Evolutionary conservation across 495 filamentous ascomycete genomes (phyloP), one percentile per base, ranked within the genome.

Genomic region (Chaetomium tenue): DNA sequence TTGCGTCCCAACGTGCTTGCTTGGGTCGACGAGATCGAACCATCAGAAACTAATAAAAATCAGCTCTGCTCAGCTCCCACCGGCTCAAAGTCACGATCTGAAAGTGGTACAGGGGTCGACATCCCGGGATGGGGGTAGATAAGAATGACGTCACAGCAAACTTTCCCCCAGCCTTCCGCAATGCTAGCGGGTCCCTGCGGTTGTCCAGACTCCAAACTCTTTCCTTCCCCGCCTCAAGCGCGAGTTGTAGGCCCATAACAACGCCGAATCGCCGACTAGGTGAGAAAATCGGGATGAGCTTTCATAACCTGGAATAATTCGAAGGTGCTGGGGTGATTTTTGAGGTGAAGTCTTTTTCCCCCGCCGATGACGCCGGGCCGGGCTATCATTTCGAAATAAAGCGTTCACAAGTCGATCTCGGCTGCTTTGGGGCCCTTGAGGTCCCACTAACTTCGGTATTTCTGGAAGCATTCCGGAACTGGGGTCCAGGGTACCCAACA

Each of bases 81-180:
- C 58, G 44, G 52, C 48, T 23, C 42, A 28, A 46, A 53, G 13
- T 53, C 58, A 52, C 53, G 30, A 23, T 33, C 9, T 39, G 64
- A 28, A 30, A 60, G 56, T 47, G 22, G 33, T 46, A 57, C 66
- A 68, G 44, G 66, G 61, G 61, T 67, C 61, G 58, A 23, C 52
- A 66, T 66, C 64, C 64, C 44, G 46, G 16, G 66, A 58, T n/a
- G 28, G 20, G 57, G 52, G 42, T 62, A 39, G 20, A 53, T 28
- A 57, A 15, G 20, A 42, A 62, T 68, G 66, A 68, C 66, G 63
- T 68, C 66, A 68, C 37, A 11, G 60, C 39, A 44, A 7, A 5
- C 15, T 57, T 33, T 65, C 58, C 33, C 30, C 48, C 28, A 22
- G 5, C 58, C 58, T 25, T 47, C 9, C 3, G 15, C 23, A 25